These are phyloP conservation scores for Psilocybe subaeruginosa DNA, from an alignment of 768 basidiomycete species.

Conservation along the genomic window DNA sequence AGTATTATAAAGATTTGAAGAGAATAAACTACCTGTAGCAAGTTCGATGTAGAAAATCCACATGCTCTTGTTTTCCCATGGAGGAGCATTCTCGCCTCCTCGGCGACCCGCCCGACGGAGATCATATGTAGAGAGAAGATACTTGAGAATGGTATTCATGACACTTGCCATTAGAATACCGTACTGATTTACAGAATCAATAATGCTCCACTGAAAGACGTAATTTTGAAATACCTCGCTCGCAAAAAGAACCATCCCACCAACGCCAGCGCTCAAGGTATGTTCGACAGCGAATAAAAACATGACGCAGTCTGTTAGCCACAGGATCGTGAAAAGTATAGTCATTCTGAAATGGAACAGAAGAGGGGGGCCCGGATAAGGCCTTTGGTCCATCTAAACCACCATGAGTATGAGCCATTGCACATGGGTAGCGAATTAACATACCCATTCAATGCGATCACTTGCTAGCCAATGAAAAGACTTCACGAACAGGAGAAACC, in stretches of 20 bases:
- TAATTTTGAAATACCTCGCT: conserved; percentile 64
- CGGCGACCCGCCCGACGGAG: conserved; percentile 74
- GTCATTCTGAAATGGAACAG: conserved; percentile 88
- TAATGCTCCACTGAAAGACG: conserved; percentile 1
- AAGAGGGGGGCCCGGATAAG: conserved; percentile 80
- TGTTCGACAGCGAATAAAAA: conserved; percentile 81
- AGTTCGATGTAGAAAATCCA: conserved; percentile 95
- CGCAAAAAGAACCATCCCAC: conserved; percentile 93
- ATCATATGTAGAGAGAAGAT: conserved; percentile 81
- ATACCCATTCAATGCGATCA: conserved; percentile 95
- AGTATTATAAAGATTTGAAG: conserved; percentile 10
- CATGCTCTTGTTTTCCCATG: conserved; percentile 99
- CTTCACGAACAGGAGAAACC: conserved; percentile 92
- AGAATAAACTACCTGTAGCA: conserved; percentile 63
- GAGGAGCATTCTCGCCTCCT: conserved; percentile 84
- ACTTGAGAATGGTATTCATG: conserved; percentile 79
- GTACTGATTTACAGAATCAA: conserved; percentile 56
- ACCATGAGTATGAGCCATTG: conserved; percentile 11
- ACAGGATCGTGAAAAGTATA: conserved; percentile 73
- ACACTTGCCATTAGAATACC: conserved; percentile 85
- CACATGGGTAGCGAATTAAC: conserved; percentile 2
- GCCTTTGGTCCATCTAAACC: conserved; percentile 92
- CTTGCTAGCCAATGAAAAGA: conserved; percentile 98
- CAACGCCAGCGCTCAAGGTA: conserved; percentile 77
- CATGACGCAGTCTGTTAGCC: conserved; percentile 75